Evolutionary conservation across 1,284 basidiomycete species (phyloP), one percentile per base, ranked within the genome.

Genomic region (Stygiomarasmius scandens): DNA sequence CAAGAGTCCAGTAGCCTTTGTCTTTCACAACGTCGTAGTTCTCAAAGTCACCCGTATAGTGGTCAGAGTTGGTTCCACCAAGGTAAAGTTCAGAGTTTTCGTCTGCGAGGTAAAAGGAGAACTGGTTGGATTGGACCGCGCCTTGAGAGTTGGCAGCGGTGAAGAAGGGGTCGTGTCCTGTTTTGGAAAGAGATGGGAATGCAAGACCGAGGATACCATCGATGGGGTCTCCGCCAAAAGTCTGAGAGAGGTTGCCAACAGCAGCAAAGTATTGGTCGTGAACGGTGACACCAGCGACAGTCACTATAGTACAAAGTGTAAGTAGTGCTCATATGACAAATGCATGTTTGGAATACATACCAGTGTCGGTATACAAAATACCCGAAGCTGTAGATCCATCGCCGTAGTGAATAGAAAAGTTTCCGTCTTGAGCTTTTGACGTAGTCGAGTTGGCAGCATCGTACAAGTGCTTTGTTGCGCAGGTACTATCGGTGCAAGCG

Each of bases 301-400:
- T 56, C 2, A 85, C 77, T 6, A 48, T 32, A 12, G 29, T 32
- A 32, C 29, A 5, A 14, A 20, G 9, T 12, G 14, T n/a, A 22
- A 22, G 24, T 12, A 41, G 38, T 16, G 4, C 6, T 41, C 38
- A 5, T 16, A 41, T 23, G 19, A 36, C n/a, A 14, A 25, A 25
- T 20, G 27, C 11, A 52, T 10, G 27, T 12, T 41, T 11, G 2
- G 32, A 24, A 53, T 16, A n/a, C 44, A 6, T 2, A 48, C 49
- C 47, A 23, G 69, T 76, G 63, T 89, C 87, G 2, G 69, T 71
- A 68, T 80, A 87, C 58, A 82, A 73, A 29, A 71, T 67, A 38
- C 85, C 86, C 11, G 67, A 65, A 6, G 81, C 81, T 16, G 73
- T 74, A 10, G 80, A 81, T n/a, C 83, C 82, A 64, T 86, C 84